Percentiles rank a stretch among this genome's conserved stretches.
phyloP scores from a whole-genome alignment of 139 green algal genomes.

The Zygnema circumcarinatum region DNA sequence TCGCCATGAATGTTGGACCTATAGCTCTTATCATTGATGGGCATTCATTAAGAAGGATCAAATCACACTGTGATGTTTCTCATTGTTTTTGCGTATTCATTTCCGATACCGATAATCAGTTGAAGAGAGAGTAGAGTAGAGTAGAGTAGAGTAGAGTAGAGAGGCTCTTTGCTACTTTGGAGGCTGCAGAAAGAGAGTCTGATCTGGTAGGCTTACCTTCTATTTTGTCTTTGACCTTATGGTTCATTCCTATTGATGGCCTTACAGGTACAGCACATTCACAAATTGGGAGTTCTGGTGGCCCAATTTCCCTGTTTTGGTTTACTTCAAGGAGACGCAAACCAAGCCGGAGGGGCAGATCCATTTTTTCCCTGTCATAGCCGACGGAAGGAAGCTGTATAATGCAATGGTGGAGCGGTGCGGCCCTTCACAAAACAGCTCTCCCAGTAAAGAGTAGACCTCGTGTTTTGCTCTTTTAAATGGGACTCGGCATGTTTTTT shows the following conservation, averaged over 20 bases:
- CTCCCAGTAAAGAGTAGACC: too few relatives aligned
- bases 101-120: too few relatives aligned
- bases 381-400: slow-evolving; percentile 64
- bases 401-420: slow-evolving; percentile 58
- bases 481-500: too few relatives aligned
- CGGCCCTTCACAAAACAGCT: slow-evolving; percentile 30
- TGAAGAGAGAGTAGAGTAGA: too few relatives aligned
- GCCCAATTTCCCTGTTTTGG: slow-evolving; percentile 90
- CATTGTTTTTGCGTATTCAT: too few relatives aligned
- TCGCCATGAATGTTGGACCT: neutral
- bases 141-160: too few relatives aligned
- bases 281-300: slow-evolving; percentile 94
- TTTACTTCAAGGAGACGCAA: slow-evolving; percentile 99
- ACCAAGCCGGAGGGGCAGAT: slow-evolving; percentile 97
- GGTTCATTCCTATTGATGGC: slow-evolving; percentile 3
- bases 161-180: too few relatives aligned
- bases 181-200: too few relatives aligned
- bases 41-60: too few relatives aligned
- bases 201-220: slow-evolving; percentile 16
- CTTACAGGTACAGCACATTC: slow-evolving; percentile 75
- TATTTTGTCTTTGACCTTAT: slow-evolving; percentile 34
- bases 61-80: too few relatives aligned
- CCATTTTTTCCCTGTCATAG: slow-evolving; percentile 67
- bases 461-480: too few relatives aligned
- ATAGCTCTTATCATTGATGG: neutral